Conservation (phyloP, 2,329 filamentous ascomycete species). For the Epichloe sylvatica region DNA sequence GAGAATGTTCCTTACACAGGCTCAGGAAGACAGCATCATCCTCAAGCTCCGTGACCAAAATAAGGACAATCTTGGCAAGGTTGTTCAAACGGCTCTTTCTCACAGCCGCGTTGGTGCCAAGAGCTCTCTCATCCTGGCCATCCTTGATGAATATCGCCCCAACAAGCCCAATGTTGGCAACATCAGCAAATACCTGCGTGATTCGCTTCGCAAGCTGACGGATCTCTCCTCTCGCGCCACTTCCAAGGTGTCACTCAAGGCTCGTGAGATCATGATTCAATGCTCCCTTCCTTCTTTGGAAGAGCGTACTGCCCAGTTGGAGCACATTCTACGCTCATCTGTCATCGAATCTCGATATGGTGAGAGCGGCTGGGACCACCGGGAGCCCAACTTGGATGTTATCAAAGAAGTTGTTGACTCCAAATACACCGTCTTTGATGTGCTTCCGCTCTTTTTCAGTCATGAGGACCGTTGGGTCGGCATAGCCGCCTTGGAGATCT, state of each 20-base stretch:
- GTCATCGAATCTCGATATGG: slow-evolving; percentile 96
- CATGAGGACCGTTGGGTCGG: slow-evolving; percentile 92
- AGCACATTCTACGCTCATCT: slow-evolving; percentile 91
- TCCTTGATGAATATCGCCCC: slow-evolving; percentile 85
- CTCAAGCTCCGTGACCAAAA: slow-evolving; percentile 89
- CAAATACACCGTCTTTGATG: slow-evolving; percentile 96
- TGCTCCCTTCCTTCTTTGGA: slow-evolving; percentile 91
- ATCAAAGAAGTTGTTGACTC: slow-evolving; percentile 98
- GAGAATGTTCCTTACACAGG: slow-evolving; percentile 72
- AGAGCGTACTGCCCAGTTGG: slow-evolving; percentile 91
- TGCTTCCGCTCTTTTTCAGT: slow-evolving; percentile 86
- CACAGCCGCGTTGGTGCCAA: slow-evolving; percentile 87
- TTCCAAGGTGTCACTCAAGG: slow-evolving; percentile 93
- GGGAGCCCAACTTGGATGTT: slow-evolving; percentile 76
- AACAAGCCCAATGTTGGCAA: slow-evolving; percentile 87
- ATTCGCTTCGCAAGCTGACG: slow-evolving; percentile 69
- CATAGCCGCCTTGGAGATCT: slow-evolving; percentile 85
- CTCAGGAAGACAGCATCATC: slow-evolving; percentile 87
- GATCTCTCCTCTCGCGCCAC: slow-evolving; percentile 70
- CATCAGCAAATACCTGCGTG: slow-evolving; percentile 74
- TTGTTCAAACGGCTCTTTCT: slow-evolving; percentile 81
- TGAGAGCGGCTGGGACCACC: slow-evolving; percentile 91
- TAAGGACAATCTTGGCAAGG: slow-evolving; percentile 76
- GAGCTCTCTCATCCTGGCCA: slow-evolving; percentile 83
- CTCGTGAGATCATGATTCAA: slow-evolving; percentile 92